These are phyloP conservation scores for Cercospora citrullina DNA, from an alignment of 2,329 filamentous ascomycete species.

Conservation along the genomic window DNA sequence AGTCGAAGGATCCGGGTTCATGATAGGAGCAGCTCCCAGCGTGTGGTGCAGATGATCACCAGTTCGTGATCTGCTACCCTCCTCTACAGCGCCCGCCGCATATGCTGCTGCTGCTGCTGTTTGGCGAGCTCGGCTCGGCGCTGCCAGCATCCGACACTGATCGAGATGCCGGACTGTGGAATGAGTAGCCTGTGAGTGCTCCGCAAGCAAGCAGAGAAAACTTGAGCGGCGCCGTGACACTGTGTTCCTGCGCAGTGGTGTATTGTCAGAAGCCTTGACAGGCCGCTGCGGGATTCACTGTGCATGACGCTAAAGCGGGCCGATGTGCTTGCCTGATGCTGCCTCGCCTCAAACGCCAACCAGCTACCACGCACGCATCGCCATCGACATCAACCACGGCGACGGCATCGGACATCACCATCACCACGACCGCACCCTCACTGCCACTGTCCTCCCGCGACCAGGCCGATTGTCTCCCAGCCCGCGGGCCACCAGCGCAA, in stretches of 20 bases:
- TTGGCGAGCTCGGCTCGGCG: background rate
- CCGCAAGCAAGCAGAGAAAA: background rate
- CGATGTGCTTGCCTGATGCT: constrained; percentile 3
- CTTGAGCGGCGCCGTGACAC: background rate
- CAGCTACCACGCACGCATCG: constrained; percentile 3
- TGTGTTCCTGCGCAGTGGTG: constrained; percentile 1
- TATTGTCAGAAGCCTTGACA: background rate
- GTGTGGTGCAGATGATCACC: constrained; percentile 2
- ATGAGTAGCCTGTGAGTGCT: background rate
- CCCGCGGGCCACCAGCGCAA: constrained; percentile 43
- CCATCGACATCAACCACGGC: constrained; percentile 6
- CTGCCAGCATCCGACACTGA: background rate
- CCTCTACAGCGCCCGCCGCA: background rate
- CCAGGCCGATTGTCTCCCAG: background rate
- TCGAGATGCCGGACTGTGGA: background rate
- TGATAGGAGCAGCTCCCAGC: background rate
- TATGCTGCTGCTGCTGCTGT: background rate
- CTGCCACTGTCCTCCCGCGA: background rate
- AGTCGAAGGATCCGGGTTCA: background rate
- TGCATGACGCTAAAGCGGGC: constrained; percentile 3
- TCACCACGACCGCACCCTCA: constrained; percentile 1
- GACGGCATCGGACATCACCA: constrained; percentile 3
- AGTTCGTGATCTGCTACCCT: background rate
- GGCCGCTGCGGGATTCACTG: background rate
- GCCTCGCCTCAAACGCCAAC: constrained; percentile 4